A percentile compares a stretch with the other conserved stretches of the same genome.
phyloP scores from a whole-genome alignment of 1,284 basidiomycete species.

The Puccinia polysora region DNA sequence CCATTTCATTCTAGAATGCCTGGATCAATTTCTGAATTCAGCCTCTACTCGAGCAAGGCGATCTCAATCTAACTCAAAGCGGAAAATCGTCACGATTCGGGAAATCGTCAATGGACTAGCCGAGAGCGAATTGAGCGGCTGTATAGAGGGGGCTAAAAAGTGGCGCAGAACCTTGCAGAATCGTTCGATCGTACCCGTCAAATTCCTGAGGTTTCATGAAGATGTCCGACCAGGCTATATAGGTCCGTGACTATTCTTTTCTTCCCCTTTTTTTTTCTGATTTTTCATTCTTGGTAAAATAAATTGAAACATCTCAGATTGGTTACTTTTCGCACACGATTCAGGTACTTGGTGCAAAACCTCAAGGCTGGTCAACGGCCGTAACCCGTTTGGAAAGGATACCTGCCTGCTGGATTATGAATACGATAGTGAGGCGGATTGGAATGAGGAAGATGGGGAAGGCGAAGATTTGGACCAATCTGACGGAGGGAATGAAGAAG shows the following conservation, averaged over 20 bases:
- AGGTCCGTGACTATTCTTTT: not conserved
- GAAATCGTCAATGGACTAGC: conserved; percentile 35
- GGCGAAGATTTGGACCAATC: conserved; percentile 65
- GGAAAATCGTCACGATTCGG: conserved; percentile 8
- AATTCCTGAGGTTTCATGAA: conserved; percentile 31
- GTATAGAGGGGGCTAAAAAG: conserved; percentile 34
- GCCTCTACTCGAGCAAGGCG: not conserved
- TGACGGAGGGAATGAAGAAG: conserved; percentile 60
- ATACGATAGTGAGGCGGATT: conserved; percentile 59
- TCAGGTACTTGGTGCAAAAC: conserved; percentile 69
- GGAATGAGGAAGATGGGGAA: conserved; percentile 26
- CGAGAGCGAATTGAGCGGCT: conserved; percentile 28
- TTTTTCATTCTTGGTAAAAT: too few relatives aligned
- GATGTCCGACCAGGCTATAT: conserved; percentile 41
- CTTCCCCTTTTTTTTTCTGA: not conserved
- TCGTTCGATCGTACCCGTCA: conserved; percentile 23
- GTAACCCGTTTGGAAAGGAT: conserved; percentile 70
- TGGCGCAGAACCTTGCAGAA: conserved; percentile 27
- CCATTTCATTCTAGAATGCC: not conserved
- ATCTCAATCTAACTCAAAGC: conserved; percentile 5
- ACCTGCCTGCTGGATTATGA: conserved; percentile 68
- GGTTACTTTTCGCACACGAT: not conserved
- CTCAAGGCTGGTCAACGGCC: conserved; percentile 65
- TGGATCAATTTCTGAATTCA: conserved; percentile 30
- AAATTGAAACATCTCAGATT: not conserved